Percentiles rank a stretch among this genome's conserved stretches.
phyloP scores from a whole-genome alignment of 192 early-diverging fungal species.

The Backusella morwellensis region DNA sequence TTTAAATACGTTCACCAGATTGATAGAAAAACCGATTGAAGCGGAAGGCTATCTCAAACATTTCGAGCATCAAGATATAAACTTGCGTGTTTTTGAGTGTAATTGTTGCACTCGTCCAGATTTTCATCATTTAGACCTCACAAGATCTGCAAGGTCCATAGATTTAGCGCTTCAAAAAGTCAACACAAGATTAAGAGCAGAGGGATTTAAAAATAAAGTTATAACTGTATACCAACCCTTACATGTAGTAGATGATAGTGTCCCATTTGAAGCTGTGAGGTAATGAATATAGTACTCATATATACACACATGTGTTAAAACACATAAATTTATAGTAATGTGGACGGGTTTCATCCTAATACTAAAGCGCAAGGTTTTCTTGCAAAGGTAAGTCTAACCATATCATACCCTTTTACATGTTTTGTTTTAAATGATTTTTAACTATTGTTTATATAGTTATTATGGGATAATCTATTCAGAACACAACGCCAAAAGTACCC shows the following conservation, averaged over 20 bases:
- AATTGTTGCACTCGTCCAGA: neutral
- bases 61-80: neutral
- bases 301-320: neutral
- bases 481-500: neutral
- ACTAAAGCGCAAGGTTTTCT: neutral
- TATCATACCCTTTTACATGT: neutral
- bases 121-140: neutral
- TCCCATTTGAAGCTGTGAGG: neutral
- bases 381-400: neutral
- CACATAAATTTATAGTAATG: neutral
- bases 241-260: neutral
- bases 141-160: neutral
- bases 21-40: neutral
- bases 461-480: neutral
- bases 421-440: neutral
- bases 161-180: neutral
- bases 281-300: neutral
- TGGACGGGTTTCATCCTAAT: constrained; percentile 14
- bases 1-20: neutral
- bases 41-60: neutral
- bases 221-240: neutral
- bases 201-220: neutral
- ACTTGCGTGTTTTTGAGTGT: constrained; percentile 1
- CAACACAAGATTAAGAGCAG: neutral
- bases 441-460: neutral